These are phyloP conservation scores for Thecaphora thlaspeos DNA, from an alignment of 1,284 basidiomycete species.

Conservation along the genomic window DNA sequence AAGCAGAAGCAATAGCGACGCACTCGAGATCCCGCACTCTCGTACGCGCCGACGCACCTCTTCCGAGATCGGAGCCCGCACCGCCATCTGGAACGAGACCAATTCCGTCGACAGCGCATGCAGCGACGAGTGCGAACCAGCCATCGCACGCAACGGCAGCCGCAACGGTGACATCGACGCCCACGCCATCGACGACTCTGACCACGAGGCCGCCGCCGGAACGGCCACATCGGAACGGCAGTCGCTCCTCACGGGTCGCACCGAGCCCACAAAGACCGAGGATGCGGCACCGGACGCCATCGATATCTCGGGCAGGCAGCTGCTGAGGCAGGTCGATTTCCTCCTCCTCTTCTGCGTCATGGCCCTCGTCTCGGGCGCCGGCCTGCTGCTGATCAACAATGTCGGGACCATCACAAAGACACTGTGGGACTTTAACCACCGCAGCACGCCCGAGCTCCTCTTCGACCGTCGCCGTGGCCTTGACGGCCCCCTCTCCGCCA, in stretches of 20 bases:
- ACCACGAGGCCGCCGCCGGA: not conserved
- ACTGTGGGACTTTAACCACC: conserved; percentile 69
- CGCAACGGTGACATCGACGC: no score
- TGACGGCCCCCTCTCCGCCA: not conserved
- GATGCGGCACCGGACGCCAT: conserved; percentile 15
- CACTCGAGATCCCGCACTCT: not conserved
- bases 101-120: conserved; percentile 15
- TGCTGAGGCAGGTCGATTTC: conserved; percentile 68
- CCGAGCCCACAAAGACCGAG: conserved; percentile 12
- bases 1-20: not conserved
- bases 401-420: conserved; percentile 88
- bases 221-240: conserved; percentile 15
- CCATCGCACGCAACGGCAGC: no score
- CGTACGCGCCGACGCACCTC: conserved; percentile 29
- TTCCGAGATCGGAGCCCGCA: conserved; percentile 40
- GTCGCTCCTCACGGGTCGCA: conserved; percentile 12
- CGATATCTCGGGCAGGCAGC: conserved; percentile 63
- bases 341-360: conserved; percentile 72
- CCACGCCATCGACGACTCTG: not conserved
- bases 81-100: conserved; percentile 30
- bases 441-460: conserved; percentile 7
- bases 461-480: conserved; percentile 4
- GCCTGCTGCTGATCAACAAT: conserved; percentile 92
- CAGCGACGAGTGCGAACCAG: conserved; percentile 13
- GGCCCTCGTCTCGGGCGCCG: conserved; percentile 78